Percentiles rank a stretch among this genome's conserved stretches.
phyloP scores from a whole-genome alignment of 1,284 basidiomycete genomes.

The Tilletia setariae region DNA sequence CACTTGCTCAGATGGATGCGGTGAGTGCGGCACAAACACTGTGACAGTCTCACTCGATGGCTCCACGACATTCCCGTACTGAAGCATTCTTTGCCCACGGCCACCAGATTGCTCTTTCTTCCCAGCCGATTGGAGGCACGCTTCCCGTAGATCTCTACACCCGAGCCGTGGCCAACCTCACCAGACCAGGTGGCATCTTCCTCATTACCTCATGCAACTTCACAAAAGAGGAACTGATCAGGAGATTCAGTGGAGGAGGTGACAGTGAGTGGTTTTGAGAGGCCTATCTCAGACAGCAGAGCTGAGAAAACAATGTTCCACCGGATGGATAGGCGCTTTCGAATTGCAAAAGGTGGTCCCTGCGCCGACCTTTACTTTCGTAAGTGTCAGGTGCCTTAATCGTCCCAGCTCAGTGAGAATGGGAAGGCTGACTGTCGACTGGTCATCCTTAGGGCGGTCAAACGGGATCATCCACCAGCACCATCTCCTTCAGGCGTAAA shows the following conservation, averaged over 20 bases:
- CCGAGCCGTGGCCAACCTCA: slow-evolving; percentile 61
- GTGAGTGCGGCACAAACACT: slow-evolving; percentile 16
- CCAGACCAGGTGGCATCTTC: slow-evolving; percentile 70
- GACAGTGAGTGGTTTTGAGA: neutral
- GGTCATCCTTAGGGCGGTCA: slow-evolving; percentile 15
- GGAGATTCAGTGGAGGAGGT: slow-evolving; percentile 58
- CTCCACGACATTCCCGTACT: too few relatives aligned
- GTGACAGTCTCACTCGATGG: neutral
- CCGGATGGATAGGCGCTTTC: slow-evolving; percentile 24
- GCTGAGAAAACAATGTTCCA: too few relatives aligned
- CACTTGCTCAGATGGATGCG: slow-evolving; percentile 73
- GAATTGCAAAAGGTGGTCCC: slow-evolving; percentile 39
- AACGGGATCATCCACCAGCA: slow-evolving; percentile 18
- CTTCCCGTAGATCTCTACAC: slow-evolving; percentile 67
- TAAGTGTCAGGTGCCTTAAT: slow-evolving; percentile 15
- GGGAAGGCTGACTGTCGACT: neutral
- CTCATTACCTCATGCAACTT: slow-evolving; percentile 84
- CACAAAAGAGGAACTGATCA: slow-evolving; percentile 73
- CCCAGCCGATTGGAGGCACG: slow-evolving; percentile 62
- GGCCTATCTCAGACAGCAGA: neutral
- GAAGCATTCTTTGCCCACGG: neutral
- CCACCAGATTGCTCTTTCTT: slow-evolving; percentile 66
- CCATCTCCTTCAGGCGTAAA: slow-evolving; percentile 16
- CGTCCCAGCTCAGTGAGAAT: neutral
- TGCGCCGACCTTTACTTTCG: slow-evolving; percentile 43